phyloP scores from a whole-genome alignment of 495 filamentous ascomycete species.

The Penicillium arizonense region DNA sequence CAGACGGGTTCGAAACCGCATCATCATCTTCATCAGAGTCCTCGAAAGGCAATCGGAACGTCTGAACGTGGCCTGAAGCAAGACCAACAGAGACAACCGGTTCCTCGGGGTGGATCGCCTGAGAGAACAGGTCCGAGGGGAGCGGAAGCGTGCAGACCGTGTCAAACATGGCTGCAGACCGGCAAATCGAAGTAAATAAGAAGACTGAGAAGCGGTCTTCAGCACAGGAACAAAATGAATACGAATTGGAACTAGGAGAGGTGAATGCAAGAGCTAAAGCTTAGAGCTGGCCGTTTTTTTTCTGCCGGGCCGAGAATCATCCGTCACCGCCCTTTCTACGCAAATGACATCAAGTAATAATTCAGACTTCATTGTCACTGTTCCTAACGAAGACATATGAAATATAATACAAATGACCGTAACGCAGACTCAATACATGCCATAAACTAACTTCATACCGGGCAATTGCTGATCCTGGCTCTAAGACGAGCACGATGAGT shows the following conservation, averaged over 20 bases:
- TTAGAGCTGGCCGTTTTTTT: conserved; percentile 19
- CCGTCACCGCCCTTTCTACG: conserved; percentile 9
- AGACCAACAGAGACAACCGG: conserved; percentile 85
- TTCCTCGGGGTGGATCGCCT: conserved; percentile 79
- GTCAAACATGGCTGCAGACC: conserved; percentile 62
- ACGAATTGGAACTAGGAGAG: not conserved
- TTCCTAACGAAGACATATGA: not conserved
- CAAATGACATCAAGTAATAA: not conserved
- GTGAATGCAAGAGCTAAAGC: conserved; percentile 1
- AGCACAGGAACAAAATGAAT: not conserved
- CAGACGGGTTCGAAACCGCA: conserved; percentile 41
- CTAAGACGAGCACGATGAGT: not conserved
- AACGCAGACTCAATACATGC: not conserved
- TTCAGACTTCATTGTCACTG: not conserved
- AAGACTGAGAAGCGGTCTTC: too few relatives aligned
- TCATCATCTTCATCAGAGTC: conserved; percentile 46
- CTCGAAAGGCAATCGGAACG: conserved; percentile 69
- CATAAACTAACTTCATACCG: not conserved
- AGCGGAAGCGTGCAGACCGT: conserved; percentile 88
- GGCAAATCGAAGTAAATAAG: not conserved
- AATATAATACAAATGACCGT: conserved; percentile 1
- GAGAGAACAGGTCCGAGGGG: conserved; percentile 81
- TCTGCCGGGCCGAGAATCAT: conserved; percentile 17
- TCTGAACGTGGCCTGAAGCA: conserved; percentile 80
- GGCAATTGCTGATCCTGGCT: not conserved